Conservation (phyloP, 2,329 filamentous ascomycete genomes). For the Xylaria sp. region DNA sequence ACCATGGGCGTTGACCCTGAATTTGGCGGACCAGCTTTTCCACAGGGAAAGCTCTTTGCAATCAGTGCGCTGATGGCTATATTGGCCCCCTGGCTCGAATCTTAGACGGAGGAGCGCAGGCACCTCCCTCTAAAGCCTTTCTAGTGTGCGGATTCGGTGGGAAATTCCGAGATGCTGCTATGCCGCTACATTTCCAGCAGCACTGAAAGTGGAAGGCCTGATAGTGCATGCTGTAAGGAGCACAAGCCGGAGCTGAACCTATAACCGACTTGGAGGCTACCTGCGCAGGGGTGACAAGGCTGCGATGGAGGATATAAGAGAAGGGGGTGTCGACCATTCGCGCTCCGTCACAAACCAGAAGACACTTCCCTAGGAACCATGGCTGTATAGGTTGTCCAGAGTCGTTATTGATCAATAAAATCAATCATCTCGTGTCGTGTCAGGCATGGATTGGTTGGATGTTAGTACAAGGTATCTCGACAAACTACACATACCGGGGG, state of each 20-base stretch:
- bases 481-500: not conserved
- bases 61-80: not conserved
- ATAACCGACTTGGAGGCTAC: not conserved
- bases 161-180: not conserved
- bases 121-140: not conserved
- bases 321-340: not conserved
- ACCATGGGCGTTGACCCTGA: slow-evolving; percentile 40
- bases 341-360: not conserved
- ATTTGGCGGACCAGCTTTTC: slow-evolving; percentile 40
- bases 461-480: not conserved
- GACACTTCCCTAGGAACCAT: not conserved
- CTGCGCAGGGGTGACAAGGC: not conserved
- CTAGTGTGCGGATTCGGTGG: too few relatives aligned
- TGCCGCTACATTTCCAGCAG: not conserved
- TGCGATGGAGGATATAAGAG: not conserved
- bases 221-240: not conserved
- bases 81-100: not conserved
- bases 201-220: not conserved
- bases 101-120: not conserved
- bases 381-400: not conserved
- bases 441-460: not conserved
- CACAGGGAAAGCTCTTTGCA: slow-evolving; percentile 34
- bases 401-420: not conserved
- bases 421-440: not conserved
- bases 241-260: not conserved